Percentiles rank a stretch among this genome's conserved stretches.
Conservation (phyloP, 2,329 filamentous ascomycete species). For the Aspergillus glaucus region DNA sequence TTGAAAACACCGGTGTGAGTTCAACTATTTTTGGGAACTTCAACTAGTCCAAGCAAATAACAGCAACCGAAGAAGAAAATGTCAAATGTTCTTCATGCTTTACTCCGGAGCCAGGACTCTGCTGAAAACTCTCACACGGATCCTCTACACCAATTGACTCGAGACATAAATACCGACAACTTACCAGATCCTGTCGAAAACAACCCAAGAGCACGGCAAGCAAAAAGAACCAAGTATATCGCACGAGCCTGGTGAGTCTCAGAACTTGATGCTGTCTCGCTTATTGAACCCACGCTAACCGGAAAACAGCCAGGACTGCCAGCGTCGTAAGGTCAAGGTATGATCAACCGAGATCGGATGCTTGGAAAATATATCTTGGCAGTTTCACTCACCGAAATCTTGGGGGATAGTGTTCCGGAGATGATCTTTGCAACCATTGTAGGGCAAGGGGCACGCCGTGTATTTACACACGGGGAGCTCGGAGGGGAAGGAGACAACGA, state of each 20-base stretch:
- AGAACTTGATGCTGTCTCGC: not conserved
- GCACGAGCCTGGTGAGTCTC: not conserved
- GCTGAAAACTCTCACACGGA: not conserved
- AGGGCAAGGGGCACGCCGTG: not conserved
- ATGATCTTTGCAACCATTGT: not conserved
- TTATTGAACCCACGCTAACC: not conserved
- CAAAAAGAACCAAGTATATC: not conserved
- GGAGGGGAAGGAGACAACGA: not conserved
- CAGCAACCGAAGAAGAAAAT: not conserved
- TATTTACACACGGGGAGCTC: not conserved
- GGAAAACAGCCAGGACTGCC: not conserved
- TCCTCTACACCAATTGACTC: not conserved
- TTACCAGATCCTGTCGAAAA: too few relatives aligned
- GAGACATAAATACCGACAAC: too few relatives aligned
- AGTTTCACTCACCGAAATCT: not conserved
- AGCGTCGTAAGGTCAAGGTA: not conserved
- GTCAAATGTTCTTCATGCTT: not conserved
- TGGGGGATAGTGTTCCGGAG: not conserved
- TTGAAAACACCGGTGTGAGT: too few relatives aligned
- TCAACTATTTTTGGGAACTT: not conserved
- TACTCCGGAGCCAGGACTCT: not conserved
- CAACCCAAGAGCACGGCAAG: not conserved
- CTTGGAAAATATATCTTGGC: not conserved
- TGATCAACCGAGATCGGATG: not conserved
- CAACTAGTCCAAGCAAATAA: not conserved